Percentiles rank a stretch among this genome's conserved stretches.
These are phyloP conservation scores for Canariomyces notabilis DNA, from an alignment of 2,329 filamentous ascomycete genomes.

Conservation along the genomic window DNA sequence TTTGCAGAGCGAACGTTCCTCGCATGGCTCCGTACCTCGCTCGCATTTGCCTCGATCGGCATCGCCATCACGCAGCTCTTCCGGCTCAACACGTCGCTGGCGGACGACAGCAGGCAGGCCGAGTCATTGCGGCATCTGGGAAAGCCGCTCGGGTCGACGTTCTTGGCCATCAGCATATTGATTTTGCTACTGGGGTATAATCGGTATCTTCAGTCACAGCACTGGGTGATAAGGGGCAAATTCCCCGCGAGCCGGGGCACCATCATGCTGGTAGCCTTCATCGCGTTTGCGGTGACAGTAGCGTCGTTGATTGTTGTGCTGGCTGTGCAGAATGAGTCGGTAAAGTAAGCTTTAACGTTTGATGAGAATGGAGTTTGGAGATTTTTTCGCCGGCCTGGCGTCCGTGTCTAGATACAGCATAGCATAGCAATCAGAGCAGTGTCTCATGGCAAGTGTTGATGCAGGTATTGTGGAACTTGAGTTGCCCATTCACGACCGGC, in stretches of 20 bases:
- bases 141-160: conserved; percentile 70
- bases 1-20: conserved; percentile 74
- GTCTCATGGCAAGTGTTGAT: too few species aligned
- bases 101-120: conserved; percentile 30
- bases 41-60: conserved; percentile 77
- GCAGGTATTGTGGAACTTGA: too few species aligned
- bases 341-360: too few species aligned
- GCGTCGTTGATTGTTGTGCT: conserved; percentile 56
- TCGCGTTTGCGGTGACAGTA: conserved; percentile 60
- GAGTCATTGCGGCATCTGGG: conserved; percentile 57
- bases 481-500: too few species aligned
- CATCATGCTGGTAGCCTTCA: conserved; percentile 61
- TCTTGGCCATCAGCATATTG: conserved; percentile 69
- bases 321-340: conserved; percentile 46
- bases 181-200: conserved; percentile 73
- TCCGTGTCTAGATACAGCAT: too few species aligned
- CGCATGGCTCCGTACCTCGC: conserved; percentile 76
- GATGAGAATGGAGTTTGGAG: too few species aligned
- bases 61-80: conserved; percentile 82
- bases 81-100: conserved; percentile 67
- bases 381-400: too few species aligned
- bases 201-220: conserved; percentile 71
- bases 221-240: conserved; percentile 75
- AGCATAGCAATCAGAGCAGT: too few species aligned
- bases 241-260: conserved; percentile 75